Conservation (phyloP, 768 basidiomycete species). For the Trametes meyenii region DNA sequence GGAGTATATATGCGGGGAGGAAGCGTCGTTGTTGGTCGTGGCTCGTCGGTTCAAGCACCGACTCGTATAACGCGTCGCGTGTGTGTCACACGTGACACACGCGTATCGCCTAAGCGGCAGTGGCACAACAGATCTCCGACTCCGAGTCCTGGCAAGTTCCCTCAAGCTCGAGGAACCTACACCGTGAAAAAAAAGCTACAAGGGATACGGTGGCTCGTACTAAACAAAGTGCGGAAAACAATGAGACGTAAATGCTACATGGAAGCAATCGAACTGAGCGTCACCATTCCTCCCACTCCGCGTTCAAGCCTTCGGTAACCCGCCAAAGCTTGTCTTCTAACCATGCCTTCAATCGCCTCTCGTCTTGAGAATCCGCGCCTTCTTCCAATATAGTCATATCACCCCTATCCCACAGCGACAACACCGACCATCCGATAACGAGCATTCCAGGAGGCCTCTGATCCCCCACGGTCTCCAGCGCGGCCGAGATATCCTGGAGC, state of each 20-base stretch:
- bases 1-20: not conserved
- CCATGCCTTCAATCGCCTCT: slow-evolving; percentile 60
- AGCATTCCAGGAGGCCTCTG: slow-evolving; percentile 97
- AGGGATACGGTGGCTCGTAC: not conserved
- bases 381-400: slow-evolving; percentile 74
- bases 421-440: slow-evolving; percentile 88
- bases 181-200: not conserved
- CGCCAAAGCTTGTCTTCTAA: slow-evolving; percentile 63
- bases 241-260: not conserved
- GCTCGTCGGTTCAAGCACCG: slow-evolving; percentile 15
- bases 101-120: too few relatives aligned
- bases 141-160: too few relatives aligned
- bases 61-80: slow-evolving; percentile 23
- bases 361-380: slow-evolving; percentile 42
- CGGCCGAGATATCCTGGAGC: slow-evolving; percentile 66
- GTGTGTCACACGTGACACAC: slow-evolving; percentile 23
- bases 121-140: too few relatives aligned
- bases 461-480: slow-evolving; percentile 74
- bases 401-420: slow-evolving; percentile 74
- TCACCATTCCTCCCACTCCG: slow-evolving; percentile 40
- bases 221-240: not conserved
- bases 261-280: not conserved
- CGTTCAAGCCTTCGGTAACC: slow-evolving; percentile 63
- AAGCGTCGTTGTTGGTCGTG: not conserved
- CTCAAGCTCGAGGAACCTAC: not conserved